These are phyloP conservation scores for Usnea hakonensis DNA, from an alignment of 495 filamentous ascomycete genomes.

Conservation along the genomic window DNA sequence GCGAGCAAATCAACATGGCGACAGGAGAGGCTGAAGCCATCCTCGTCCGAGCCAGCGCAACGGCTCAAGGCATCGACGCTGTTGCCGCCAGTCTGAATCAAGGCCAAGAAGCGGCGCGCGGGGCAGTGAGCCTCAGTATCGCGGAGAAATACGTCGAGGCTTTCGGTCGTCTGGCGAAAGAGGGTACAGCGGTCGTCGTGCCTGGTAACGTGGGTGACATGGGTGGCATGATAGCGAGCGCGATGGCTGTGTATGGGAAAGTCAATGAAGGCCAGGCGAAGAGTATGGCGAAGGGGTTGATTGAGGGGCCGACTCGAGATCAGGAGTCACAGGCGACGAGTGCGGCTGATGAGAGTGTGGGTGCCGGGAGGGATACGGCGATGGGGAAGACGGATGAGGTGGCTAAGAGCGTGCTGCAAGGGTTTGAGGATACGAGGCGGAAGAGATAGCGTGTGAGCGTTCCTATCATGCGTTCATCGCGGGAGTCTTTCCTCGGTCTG, in stretches of 20 bases:
- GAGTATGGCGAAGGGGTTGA: constrained; percentile 45
- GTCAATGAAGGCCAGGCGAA: constrained; percentile 78
- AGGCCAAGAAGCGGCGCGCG: constrained; percentile 66
- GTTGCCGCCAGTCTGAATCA: constrained; percentile 65
- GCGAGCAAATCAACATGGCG: constrained; percentile 88
- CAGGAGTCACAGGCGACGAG: constrained; percentile 18
- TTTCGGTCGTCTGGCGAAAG: constrained; percentile 82
- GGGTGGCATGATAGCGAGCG: constrained; percentile 92
- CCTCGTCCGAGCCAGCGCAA: constrained; percentile 73
- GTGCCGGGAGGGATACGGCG: constrained; percentile 8
- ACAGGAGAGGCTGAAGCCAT: constrained; percentile 92
- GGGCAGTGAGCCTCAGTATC: constrained; percentile 74
- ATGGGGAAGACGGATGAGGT: constrained; percentile 34
- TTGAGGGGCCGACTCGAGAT: constrained; percentile 19
- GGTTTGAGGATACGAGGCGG: constrained; percentile 45
- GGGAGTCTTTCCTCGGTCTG: background rate
- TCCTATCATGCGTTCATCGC: background rate
- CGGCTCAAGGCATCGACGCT: constrained; percentile 77
- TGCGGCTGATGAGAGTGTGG: constrained; percentile 13
- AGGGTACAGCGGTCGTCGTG: constrained; percentile 89
- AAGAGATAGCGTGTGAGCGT: constrained; percentile 27
- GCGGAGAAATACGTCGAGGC: constrained; percentile 98
- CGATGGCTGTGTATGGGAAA: constrained; percentile 91
- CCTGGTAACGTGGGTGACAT: constrained; percentile 98
- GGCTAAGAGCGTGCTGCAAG: constrained; percentile 42